Base-by-base conservation (phyloP, 495 filamentous ascomycete genomes). In the Hypoxylon crocopeplum region DNA sequence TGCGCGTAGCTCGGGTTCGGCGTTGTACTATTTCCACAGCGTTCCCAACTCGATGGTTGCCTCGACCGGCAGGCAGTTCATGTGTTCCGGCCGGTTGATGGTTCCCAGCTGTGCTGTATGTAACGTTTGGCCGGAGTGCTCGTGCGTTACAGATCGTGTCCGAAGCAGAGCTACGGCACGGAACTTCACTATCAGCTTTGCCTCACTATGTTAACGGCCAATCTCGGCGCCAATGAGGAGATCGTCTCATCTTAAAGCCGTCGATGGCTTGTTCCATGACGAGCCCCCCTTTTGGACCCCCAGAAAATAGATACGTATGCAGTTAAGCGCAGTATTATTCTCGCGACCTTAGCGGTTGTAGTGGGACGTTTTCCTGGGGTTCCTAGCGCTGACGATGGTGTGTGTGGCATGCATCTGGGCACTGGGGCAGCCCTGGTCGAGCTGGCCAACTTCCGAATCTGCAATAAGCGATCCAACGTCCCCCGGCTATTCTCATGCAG, bases 381-480 rank as follows among this genome's bases (percentile, higher is more conserved):
- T 22, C 34, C 40, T 22, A 15, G 39, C 48, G 19, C 17, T 13
- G 21, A 41, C 21, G 25, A 20, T 29, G 37, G 15, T 39, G 29
- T 37, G 40, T 13, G 21, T 32, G 13, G 44, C 11, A 24, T 41
- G 44, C 44, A 34, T 57, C 12, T 34, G 45, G 27, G 38, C 32
- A 21, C 5, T 10, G 30, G 17, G 30, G 42, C 33, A 27, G 12
- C 38, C 38, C 32, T 5, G 36, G 11, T 12, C n/a, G 25, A 16
- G 24, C 22, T 51, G 30, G 17, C 40, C 47, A 55, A 34, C 58
- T 62, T 56, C 58, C 50, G 38, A 25, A 46, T 46, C 38, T 13
- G 38, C 50, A n/a, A 39, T 50, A 55, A 55, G 58, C 58, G 45
- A 56, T 29, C 37, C n/a, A n/a, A n/a, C 6, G 8, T 27, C 24